Conservation (phyloP, 2,329 filamentous ascomycete species). For the Diaporthe batatas region DNA sequence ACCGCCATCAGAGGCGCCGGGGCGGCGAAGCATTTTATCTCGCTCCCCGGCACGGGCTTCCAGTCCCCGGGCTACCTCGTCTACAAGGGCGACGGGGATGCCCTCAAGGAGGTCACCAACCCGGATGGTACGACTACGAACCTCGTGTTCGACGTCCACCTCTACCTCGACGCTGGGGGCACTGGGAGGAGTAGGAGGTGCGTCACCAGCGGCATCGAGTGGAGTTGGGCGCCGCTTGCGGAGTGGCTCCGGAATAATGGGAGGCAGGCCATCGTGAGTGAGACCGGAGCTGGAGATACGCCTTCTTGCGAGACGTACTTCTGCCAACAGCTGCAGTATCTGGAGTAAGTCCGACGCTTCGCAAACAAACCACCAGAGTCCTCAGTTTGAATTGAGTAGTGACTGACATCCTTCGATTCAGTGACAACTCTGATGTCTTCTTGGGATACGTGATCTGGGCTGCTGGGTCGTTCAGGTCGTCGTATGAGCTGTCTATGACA, state of each 20-base stretch:
- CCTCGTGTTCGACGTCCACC: slow-evolving; percentile 70
- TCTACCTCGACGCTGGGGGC: slow-evolving; percentile 72
- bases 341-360: slow-evolving; percentile 42
- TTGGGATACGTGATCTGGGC: slow-evolving; percentile 26
- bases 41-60: slow-evolving; percentile 72
- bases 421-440: slow-evolving; percentile 10
- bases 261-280: slow-evolving; percentile 51
- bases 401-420: not conserved
- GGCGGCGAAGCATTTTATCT: slow-evolving; percentile 70
- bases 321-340: slow-evolving; percentile 50
- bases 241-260: slow-evolving; percentile 51
- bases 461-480: slow-evolving; percentile 20
- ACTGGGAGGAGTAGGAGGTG: slow-evolving; percentile 66
- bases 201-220: slow-evolving; percentile 59
- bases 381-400: not conserved
- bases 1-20: slow-evolving; percentile 73
- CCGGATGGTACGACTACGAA: slow-evolving; percentile 67
- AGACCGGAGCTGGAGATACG: slow-evolving; percentile 55
- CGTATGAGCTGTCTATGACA: slow-evolving; percentile 20
- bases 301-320: slow-evolving; percentile 50
- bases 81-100: slow-evolving; percentile 60
- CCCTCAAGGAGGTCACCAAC: slow-evolving; percentile 66
- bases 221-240: slow-evolving; percentile 51
- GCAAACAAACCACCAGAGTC: too few relatives aligned
- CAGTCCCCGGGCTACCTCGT: slow-evolving; percentile 57